Percentiles rank a stretch among this genome's conserved stretches.
Evolutionary conservation across 495 filamentous ascomycete species (phyloP).

Genomic region (Xylaria nigripes): DNA sequence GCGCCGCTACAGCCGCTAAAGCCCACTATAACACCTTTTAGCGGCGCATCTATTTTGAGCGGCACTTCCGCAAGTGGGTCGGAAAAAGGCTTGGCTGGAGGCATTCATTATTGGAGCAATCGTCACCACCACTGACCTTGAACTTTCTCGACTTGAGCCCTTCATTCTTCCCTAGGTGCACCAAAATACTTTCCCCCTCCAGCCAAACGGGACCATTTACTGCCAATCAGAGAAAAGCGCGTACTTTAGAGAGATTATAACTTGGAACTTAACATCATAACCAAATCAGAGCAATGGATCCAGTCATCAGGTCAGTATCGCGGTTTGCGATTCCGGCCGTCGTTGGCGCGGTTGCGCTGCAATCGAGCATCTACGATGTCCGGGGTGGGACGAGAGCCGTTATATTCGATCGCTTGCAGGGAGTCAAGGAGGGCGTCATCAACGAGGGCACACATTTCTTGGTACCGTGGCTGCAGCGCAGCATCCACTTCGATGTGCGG

Average conservation of each 20-base stretch:
- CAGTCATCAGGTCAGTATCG: slow-evolving; percentile 40
- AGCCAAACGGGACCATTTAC: not conserved
- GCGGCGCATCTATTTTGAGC: too few species aligned
- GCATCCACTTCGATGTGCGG: slow-evolving; percentile 94
- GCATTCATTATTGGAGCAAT: not conserved
- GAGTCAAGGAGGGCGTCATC: slow-evolving; percentile 85
- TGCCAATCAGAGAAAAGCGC: not conserved
- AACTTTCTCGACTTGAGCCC: not conserved
- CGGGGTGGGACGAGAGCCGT: slow-evolving; percentile 88
- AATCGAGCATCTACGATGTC: slow-evolving; percentile 90
- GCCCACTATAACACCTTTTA: too few species aligned
- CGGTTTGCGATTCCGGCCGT: slow-evolving; percentile 63
- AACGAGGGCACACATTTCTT: slow-evolving; percentile 98
- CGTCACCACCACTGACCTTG: not conserved
- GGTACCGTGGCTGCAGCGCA: slow-evolving; percentile 89
- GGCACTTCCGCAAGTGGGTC: not conserved
- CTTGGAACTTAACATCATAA: not conserved
- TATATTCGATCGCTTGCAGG: slow-evolving; percentile 92
- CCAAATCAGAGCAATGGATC: slow-evolving; percentile 13
- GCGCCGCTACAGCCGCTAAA: too few species aligned
- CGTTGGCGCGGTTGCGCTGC: slow-evolving; percentile 51
- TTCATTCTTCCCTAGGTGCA: too few species aligned
- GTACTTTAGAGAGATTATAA: not conserved
- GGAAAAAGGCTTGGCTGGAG: not conserved
- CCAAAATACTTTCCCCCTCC: too few species aligned